Percentiles rank a stretch among this genome's conserved stretches.
These are phyloP conservation scores for Blastocystis sp. DNA, from an alignment of 352 stramenopile species.

Conservation along the genomic window DNA sequence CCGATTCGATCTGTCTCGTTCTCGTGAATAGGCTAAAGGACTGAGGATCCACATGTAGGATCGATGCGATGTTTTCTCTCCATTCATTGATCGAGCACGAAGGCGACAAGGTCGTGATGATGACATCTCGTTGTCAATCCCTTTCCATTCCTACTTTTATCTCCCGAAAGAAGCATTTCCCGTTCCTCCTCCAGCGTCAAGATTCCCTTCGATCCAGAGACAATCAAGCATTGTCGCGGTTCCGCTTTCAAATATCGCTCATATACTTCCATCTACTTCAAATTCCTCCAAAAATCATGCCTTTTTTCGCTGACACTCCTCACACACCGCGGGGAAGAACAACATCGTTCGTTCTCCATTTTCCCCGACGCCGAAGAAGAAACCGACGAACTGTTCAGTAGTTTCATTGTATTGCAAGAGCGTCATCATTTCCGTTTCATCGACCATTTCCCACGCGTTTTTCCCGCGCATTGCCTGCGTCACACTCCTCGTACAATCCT, in stretches of 20 bases:
- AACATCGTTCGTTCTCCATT: neutral
- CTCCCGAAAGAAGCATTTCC: neutral
- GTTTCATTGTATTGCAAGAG: neutral
- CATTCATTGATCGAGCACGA: constrained; percentile 47
- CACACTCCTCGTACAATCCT: neutral
- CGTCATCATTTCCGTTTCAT: neutral
- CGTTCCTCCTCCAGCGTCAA: neutral
- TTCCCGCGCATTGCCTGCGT: neutral
- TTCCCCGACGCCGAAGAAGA: neutral
- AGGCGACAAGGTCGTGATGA: neutral
- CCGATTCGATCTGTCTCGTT: neutral
- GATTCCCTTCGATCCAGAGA: neutral
- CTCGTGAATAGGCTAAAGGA: neutral
- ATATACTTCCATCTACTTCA: neutral
- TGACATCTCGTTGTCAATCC: neutral
- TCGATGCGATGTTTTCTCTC: neutral
- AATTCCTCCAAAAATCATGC: neutral
- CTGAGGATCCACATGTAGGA: neutral
- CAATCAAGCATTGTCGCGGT: neutral
- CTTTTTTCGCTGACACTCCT: neutral
- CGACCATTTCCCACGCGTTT: neutral
- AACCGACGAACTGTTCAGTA: neutral
- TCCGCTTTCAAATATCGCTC: neutral
- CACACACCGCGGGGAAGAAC: neutral
- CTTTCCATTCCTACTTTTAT: neutral